phyloP scores from a whole-genome alignment of 352 stramenopile genomes.

The Phytophthora litchii region DNA sequence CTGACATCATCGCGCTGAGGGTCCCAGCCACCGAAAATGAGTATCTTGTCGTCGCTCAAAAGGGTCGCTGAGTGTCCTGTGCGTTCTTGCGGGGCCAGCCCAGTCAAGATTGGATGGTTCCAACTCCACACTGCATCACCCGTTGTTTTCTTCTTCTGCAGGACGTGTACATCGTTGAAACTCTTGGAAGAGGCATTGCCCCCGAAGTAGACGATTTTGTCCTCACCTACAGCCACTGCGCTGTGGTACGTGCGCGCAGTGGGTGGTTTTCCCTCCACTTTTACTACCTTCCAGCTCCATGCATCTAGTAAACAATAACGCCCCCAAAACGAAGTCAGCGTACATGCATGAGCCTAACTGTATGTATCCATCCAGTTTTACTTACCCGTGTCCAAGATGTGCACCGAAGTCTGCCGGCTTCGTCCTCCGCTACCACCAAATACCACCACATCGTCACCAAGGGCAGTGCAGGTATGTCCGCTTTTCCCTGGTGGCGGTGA shows the following conservation, averaged over 20 bases:
- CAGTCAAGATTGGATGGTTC: slow-evolving; percentile 85
- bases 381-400: slow-evolving; percentile 76
- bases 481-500: slow-evolving; percentile 63
- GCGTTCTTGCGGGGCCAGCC: slow-evolving; percentile 69
- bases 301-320: slow-evolving; percentile 48
- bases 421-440: slow-evolving; percentile 78
- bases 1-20: slow-evolving; percentile 67
- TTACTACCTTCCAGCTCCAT: slow-evolving; percentile 91
- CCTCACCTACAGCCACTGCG: slow-evolving; percentile 58
- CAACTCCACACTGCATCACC: slow-evolving; percentile 72
- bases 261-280: slow-evolving; percentile 89
- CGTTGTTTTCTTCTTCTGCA: slow-evolving; percentile 60
- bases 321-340: no score
- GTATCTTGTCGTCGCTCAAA: slow-evolving; percentile 84
- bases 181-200: slow-evolving; percentile 92
- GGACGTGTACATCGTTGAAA: slow-evolving; percentile 93
- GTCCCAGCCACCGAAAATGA: slow-evolving; percentile 95
- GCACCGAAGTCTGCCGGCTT: slow-evolving; percentile 75
- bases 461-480: slow-evolving; percentile 75
- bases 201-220: slow-evolving; percentile 92
- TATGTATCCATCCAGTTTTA: background rate
- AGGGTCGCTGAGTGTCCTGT: slow-evolving; percentile 92
- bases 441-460: slow-evolving; percentile 80
- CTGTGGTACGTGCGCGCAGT: slow-evolving; percentile 92
- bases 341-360: background rate